Conservation (phyloP, 805 yeast species). For the Danielia reshetovae region DNA sequence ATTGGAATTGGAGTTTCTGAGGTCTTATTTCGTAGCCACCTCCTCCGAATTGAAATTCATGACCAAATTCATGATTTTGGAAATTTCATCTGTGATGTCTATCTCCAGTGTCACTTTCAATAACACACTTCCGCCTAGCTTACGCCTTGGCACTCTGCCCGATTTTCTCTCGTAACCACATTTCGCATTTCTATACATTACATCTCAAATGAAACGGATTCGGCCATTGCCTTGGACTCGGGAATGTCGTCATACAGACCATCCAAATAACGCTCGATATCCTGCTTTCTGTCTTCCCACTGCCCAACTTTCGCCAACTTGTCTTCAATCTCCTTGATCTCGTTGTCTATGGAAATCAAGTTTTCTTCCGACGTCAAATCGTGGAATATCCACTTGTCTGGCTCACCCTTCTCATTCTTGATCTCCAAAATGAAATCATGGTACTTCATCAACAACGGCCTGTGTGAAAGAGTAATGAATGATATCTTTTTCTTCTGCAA, state of each 20-base stretch:
- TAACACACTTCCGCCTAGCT: too few species aligned
- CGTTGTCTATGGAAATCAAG: constrained; percentile 65
- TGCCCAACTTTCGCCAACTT: constrained; percentile 56
- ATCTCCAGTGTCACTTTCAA: too few species aligned
- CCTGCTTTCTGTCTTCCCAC: constrained; percentile 57
- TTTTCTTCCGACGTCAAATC: constrained; percentile 64
- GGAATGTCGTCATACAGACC: constrained; percentile 25
- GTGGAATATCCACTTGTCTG: constrained; percentile 43
- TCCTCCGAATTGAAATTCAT: too few species aligned
- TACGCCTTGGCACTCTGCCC: too few species aligned
- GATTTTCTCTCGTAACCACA: too few species aligned
- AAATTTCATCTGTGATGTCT: too few species aligned
- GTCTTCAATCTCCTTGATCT: constrained; percentile 60
- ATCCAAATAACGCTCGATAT: constrained; percentile 51
- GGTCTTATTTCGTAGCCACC: too few species aligned
- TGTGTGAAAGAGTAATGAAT: constrained; percentile 75
- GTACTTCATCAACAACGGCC: constrained; percentile 79
- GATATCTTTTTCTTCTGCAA: constrained; percentile 69
- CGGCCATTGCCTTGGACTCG: constrained; percentile 8
- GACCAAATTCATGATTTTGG: too few species aligned
- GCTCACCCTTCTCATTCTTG: constrained; percentile 42
- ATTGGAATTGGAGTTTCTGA: too few species aligned
- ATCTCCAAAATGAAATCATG: constrained; percentile 75
- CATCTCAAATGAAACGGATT: constrained; percentile 10
- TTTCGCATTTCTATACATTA: neutral